Base-by-base conservation (phyloP, 2,329 filamentous ascomycete species). In the Cladosporium sp. region DNA sequence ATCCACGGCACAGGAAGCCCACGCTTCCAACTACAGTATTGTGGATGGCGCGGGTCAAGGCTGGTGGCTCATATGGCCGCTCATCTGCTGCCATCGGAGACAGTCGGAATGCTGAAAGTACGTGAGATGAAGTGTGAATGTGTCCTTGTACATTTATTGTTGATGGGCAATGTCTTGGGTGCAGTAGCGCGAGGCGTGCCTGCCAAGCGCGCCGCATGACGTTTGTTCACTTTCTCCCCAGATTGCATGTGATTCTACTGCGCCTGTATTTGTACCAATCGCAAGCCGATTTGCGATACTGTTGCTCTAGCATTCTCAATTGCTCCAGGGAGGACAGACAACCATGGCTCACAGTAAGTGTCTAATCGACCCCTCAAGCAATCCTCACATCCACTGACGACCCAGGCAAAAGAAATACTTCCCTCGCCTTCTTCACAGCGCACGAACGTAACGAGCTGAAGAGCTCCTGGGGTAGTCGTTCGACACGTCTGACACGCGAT, bases 361-460 rank as follows among this genome's bases (percentile, higher is more conserved):
- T 24, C 24, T 25, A 35, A 32, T 17, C 24, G 4, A 24, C 6
- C 42, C 40, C n/a, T 24, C 13, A 13, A 20, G 20, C 20, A 24
- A 35, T 35, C 45, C 36, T 22, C 37, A 5, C 35, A n/a, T 28
- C 24, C 45, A 54, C 60, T 60, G 36, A 65, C 58, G 58, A 60
- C 7, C 3, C 63, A 73, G 70, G 72, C 66, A 96, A 96, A 78
- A 85, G 91, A 66, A 96, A 97, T 76, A 96, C 91, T 44, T 93
- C 90, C 44, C 86, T 93, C 44, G 87, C 91, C 40, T 91, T 97
- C 74, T 97, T 97, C 79, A 97, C 94, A 34, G 87, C 91, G 22
- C 86, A 97, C 76, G 94, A 97, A 77, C 87, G 94, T 64, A 83
- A 83, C 52, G 83, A 93, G 50, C 88, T 96, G 60, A 90, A 91